Evolutionary conservation across 1,139 yeast genomes (phyloP), one percentile per base, ranked within the genome.

Genomic region (Lodderomyces pseudojiufengensis): DNA sequence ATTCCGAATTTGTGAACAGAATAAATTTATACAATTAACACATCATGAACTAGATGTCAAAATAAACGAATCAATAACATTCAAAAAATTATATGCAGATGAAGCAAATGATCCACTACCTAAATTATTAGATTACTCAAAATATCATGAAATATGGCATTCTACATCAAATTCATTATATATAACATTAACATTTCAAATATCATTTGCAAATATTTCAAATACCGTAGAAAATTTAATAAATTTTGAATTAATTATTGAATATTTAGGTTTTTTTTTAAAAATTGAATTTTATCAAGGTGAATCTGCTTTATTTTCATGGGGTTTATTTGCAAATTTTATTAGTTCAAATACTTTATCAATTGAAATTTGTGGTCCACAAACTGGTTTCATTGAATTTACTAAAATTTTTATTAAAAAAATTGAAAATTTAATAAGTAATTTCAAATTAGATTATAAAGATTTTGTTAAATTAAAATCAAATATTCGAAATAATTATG

Each of bases 261-360:
- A 73, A 36, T 33, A 76, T 3, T 43, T 78, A 5, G 73, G 67
- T n/a, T 43, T 50, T 2, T 46, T 53, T 7, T 49, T 79, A 1
- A 53, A 64, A n/a, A 50, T 57, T 2, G 45, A 45, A 3, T 46
- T 82, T 3, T 80, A 80, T 48, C 65, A 70, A 0, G 67, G 80
- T 0, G 75, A 78, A 39, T 49, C 63, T 16, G 43, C 78, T 9
- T 76, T 78, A 3, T 78, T 67, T 46, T 57, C 73, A 1, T 81
- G 81, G 75, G 77, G 73, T 14, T 42, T 80, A 0, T 62, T 55
- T 27, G 71, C 85, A 0, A 72, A 80, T 3, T 44, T 61, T 15
- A 69, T 70, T 40, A 78, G 80, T 6, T 73, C 68, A 31, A 64
- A 69, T 1, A 69, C 79, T 5, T 50, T 81, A 6, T 54, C 70